These are phyloP conservation scores for Aspergillus biplanus DNA, from an alignment of 495 filamentous ascomycete species.

Conservation along the genomic window DNA sequence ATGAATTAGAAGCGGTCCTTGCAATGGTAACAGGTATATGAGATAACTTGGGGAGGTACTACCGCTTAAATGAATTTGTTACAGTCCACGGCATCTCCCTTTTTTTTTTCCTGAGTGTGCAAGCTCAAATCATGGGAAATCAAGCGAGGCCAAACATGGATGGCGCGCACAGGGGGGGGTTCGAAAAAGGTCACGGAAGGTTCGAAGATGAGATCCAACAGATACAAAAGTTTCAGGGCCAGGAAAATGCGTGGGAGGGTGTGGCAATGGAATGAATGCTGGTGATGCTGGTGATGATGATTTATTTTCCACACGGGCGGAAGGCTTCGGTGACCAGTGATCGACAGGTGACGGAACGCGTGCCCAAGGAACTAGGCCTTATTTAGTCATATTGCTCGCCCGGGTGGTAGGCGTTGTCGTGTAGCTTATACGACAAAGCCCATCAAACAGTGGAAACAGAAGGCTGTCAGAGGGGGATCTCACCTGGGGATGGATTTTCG, in stretches of 20 bases:
- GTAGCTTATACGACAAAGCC: background rate
- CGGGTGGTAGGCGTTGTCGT: background rate
- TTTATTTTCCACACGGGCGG: slow-evolving; percentile 31
- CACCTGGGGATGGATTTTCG: too few relatives aligned
- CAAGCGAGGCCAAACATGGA: slow-evolving; percentile 29
- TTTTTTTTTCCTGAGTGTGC: slow-evolving; percentile 21
- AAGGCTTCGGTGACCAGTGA: slow-evolving; percentile 29
- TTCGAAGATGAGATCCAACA: background rate
- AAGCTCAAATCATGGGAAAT: slow-evolving; percentile 23
- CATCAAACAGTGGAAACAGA: slow-evolving; percentile 2
- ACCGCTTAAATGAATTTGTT: slow-evolving; percentile 63
- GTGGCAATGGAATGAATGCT: slow-evolving; percentile 6
- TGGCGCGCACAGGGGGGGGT: slow-evolving; percentile 17
- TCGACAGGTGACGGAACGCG: slow-evolving; percentile 34
- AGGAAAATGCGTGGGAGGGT: background rate
- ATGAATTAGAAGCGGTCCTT: slow-evolving; percentile 8
- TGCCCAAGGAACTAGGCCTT: slow-evolving; percentile 29
- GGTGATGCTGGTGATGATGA: slow-evolving; percentile 22
- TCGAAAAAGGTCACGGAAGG: background rate
- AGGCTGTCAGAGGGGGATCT: background rate
- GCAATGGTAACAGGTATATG: slow-evolving; percentile 2
- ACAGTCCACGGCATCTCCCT: slow-evolving; percentile 59
- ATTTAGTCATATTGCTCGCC: slow-evolving; percentile 34
- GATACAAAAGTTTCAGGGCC: background rate
- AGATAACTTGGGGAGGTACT: slow-evolving; percentile 6